phyloP scores from a whole-genome alignment of 2,329 filamentous ascomycete species.

The Colletotrichum sp. region DNA sequence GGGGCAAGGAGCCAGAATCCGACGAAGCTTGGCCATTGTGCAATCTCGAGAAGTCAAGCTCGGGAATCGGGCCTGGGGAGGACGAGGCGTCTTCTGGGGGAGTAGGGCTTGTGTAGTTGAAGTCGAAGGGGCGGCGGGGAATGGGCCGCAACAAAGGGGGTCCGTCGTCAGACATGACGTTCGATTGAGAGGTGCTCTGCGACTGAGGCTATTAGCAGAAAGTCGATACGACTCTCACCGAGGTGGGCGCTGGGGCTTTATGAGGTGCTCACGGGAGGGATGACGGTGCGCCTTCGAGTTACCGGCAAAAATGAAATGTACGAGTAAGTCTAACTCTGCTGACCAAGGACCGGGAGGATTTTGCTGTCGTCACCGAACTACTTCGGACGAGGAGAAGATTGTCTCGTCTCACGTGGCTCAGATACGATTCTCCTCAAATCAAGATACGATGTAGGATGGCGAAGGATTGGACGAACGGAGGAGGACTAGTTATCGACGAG shows the following conservation, averaged over 20 bases:
- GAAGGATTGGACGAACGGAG: slow-evolving; percentile 11
- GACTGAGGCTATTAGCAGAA: background rate
- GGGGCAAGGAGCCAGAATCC: slow-evolving; percentile 54
- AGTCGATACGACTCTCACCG: background rate
- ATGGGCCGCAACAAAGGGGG: slow-evolving; percentile 70
- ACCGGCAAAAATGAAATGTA: background rate
- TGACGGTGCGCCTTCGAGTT: background rate
- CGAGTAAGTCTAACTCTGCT: background rate
- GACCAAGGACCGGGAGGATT: background rate
- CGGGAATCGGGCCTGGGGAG: slow-evolving; percentile 47
- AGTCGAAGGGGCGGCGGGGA: slow-evolving; percentile 73
- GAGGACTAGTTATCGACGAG: background rate
- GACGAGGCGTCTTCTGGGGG: slow-evolving; percentile 43
- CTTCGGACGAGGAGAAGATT: slow-evolving; percentile 9
- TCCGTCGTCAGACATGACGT: slow-evolving; percentile 44
- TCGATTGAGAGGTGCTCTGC: background rate
- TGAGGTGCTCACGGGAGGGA: background rate
- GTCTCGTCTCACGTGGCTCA: slow-evolving; percentile 11
- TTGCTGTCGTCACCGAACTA: slow-evolving; percentile 1
- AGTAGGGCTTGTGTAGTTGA: slow-evolving; percentile 53
- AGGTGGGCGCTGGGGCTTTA: background rate
- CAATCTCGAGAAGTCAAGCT: slow-evolving; percentile 35
- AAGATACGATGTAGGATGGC: background rate
- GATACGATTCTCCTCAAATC: background rate
- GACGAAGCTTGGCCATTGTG: slow-evolving; percentile 29